Conservation (phyloP, 1,284 basidiomycete genomes). For the Cryptococcus deneoformans region DNA sequence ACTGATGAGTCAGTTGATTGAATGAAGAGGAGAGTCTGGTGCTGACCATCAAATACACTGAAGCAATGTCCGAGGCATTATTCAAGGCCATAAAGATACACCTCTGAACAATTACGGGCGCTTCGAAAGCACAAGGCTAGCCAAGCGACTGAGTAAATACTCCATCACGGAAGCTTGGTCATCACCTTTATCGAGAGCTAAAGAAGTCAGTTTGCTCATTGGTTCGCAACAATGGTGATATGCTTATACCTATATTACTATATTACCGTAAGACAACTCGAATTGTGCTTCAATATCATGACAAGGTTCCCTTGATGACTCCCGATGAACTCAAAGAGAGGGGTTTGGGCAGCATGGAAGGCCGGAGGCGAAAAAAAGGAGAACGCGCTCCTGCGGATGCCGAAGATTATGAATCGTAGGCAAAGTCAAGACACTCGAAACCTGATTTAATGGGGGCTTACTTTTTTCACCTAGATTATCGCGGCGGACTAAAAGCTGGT, state of each 20-base stretch:
- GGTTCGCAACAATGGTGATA: too few relatives aligned
- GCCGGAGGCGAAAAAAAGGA: constrained; percentile 20
- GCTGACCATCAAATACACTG: background rate
- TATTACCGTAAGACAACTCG: constrained; percentile 29
- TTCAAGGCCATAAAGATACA: constrained; percentile 47
- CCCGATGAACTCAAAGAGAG: constrained; percentile 33
- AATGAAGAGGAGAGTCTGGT: constrained; percentile 2
- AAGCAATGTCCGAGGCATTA: constrained; percentile 43
- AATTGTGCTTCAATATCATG: constrained; percentile 27
- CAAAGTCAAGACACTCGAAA: background rate
- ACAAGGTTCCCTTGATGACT: constrained; percentile 12
- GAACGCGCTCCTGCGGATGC: constrained; percentile 28
- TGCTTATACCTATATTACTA: background rate
- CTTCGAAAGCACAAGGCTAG: constrained; percentile 26
- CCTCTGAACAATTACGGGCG: constrained; percentile 43
- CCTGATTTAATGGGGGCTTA: background rate
- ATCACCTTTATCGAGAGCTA: constrained; percentile 35
- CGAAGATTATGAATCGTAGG: constrained; percentile 26
- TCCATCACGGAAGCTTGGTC: constrained; percentile 27
- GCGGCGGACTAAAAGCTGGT: constrained; percentile 11
- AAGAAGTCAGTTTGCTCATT: constrained; percentile 28
- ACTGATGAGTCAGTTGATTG: constrained; percentile 35
- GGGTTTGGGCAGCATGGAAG: constrained; percentile 35
- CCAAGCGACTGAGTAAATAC: constrained; percentile 20
- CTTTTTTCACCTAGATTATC: constrained; percentile 11